These are phyloP conservation scores for Suhomyces xylopsoci DNA, from an alignment of 805 yeast species.

Conservation along the genomic window DNA sequence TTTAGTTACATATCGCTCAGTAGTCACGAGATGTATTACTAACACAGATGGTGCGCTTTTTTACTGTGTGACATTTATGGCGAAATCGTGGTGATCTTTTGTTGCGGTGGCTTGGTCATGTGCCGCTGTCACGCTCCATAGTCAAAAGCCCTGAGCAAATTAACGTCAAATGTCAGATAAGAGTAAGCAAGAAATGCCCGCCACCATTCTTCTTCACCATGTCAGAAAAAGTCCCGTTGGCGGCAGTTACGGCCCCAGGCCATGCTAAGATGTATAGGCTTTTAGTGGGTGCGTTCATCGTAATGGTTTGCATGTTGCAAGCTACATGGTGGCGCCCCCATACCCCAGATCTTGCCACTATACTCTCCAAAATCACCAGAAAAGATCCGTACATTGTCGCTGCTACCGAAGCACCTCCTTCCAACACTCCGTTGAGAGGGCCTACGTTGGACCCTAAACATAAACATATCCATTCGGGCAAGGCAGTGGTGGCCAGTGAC, in stretches of 20 bases:
- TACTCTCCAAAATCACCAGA: background rate
- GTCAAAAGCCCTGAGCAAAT: background rate
- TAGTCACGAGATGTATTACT: background rate
- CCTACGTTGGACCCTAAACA: conserved; percentile 45
- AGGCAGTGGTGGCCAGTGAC: conserved; percentile 70
- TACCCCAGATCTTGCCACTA: background rate
- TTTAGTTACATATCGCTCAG: background rate
- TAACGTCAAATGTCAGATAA: background rate
- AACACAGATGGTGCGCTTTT: background rate
- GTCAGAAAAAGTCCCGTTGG: background rate
- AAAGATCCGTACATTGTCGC: background rate
- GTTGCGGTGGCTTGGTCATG: background rate
- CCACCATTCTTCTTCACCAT: background rate
- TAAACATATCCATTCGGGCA: conserved; percentile 38
- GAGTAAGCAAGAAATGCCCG: background rate
- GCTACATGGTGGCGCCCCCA: background rate
- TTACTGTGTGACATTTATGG: background rate
- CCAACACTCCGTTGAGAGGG: conserved; percentile 14
- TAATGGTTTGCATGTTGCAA: background rate
- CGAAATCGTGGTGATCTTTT: background rate
- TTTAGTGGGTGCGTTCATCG: background rate
- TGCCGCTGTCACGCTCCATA: background rate
- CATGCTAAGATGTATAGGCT: background rate
- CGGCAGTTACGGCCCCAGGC: background rate
- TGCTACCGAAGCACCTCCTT: background rate